Evolutionary conservation across 116 monocot species (phyloP), one percentile per base, ranked within the genome.

Genomic region (Trichopus zeylanicus): DNA sequence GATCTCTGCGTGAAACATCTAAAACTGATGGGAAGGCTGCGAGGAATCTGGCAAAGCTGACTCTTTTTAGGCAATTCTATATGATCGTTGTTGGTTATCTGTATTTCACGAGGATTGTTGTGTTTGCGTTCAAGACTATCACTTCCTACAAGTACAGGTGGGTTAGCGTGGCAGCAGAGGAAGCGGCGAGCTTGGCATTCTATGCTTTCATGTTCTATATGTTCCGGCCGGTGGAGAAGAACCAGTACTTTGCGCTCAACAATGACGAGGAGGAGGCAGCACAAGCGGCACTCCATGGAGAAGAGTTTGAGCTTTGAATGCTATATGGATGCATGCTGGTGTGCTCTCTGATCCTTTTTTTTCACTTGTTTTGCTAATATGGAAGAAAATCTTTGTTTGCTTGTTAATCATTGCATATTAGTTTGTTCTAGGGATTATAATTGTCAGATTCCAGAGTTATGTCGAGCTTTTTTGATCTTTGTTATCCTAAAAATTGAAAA

Each of bases 11-110:
- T 35, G 93, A 93, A 73, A 73, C 82, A 0, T 88, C 93, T 3
- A 93, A 88, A 67, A 88, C 93, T 0, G 93, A 93, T 49, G 80
- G 81, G 5, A 90, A 90, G 71, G 90, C 90, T 0, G 82, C 85
- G 0, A 65, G 78, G 57, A 90, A 75, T 16, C 71, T 90, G 0
- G 72, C 79, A 5, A 90, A 85, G 74, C 74, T 90, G 34, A 85
- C 76, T 0, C 74, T 90, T 12, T 90, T 90, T 61, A 60, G 90
- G 48, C 72, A 79, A 56, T 90, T 85, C 57, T 90, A 90, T 59
- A 56, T 90, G 12, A 79, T 81, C 7, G 78, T 90, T 12, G 69
- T 90, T n/a, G 85, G 82, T 15, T 90, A 82, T 56, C 63, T 90
- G 12, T 90, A 90, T 37, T 82, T 90, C 54, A 90, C 90, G 6